Evolutionary conservation across 2,329 filamentous ascomycete genomes (phyloP), one percentile per base, ranked within the genome.

Genomic region (Fusarium beomiforme): DNA sequence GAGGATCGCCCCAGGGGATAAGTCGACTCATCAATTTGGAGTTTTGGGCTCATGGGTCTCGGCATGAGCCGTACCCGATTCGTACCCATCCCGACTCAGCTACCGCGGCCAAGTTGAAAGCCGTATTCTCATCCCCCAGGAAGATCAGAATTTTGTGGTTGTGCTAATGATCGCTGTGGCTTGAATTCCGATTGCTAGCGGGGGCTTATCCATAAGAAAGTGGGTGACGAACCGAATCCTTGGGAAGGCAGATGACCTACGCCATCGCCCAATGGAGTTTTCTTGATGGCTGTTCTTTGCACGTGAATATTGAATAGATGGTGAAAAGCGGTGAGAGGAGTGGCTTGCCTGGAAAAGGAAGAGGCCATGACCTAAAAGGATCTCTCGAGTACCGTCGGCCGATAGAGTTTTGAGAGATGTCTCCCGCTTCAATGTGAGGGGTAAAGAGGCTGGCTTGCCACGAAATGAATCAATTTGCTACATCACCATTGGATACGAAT

Each of bases 61-160:
- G 63, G 64, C 42, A 55, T 47, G 64, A 67, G 55, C 64, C 64
- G 64, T 13, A 24, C 16, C 41, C 31, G 16, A 43, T 24, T 41
- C 33, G 33, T 8, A 16, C 29, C 31, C 5, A 21, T 23, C 23
- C 16, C 29, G 47, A 49, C 47, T 55, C 47, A 39, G 37, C 41
- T 60, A 24, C 19, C 33, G 31, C 17, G 17, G 16, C 29, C 23
- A 41, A 26, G 31, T 34, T 56, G n/a, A 39, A 39, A 24, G 43
- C 23, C 39, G 41, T 34, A 56, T 24, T 24, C 23, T 6, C 4
- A 29, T 36, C 29, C n/a, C 10, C 26, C 13, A n/a, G 33, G 21
- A 29, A 36, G 9, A 33, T 37, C 33, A 49, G 23, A 56, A 33
- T 57, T 7, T 31, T 57, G 21, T 19, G 39, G 31, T 10, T 12